Evolutionary conservation across 176 grass and related monocot genomes (phyloP).

Genomic region (Thalia dealbata): DNA sequence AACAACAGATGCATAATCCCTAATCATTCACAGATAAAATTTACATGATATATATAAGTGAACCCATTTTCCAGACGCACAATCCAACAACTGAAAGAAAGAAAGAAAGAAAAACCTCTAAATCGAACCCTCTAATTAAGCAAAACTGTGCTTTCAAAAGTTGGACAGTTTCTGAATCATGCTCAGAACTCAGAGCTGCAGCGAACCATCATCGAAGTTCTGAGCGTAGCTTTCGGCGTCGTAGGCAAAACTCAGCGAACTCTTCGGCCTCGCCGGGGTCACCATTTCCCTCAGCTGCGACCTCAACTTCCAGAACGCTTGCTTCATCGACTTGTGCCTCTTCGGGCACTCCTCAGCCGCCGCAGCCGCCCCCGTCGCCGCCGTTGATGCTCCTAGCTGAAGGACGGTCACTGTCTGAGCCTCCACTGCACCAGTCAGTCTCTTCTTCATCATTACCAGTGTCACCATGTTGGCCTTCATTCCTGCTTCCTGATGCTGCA

Average conservation of each 20-base stretch:
- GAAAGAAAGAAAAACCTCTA: too few relatives aligned
- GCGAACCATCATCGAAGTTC: constrained; percentile 30
- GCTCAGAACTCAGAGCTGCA: background rate
- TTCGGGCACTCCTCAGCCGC: background rate
- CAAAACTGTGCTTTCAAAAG: too few relatives aligned
- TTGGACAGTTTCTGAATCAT: too few relatives aligned
- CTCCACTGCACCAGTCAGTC: background rate
- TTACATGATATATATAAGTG: too few relatives aligned
- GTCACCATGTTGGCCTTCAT: background rate
- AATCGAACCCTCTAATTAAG: too few relatives aligned
- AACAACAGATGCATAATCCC: too few relatives aligned
- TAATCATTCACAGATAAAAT: too few relatives aligned
- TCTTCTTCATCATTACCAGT: background rate
- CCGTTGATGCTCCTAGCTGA: background rate
- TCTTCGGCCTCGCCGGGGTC: background rate
- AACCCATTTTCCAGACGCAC: too few relatives aligned
- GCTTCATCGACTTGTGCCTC: background rate
- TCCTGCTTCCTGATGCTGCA: too few relatives aligned
- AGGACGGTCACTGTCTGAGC: background rate
- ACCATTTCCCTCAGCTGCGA: constrained; percentile 8
- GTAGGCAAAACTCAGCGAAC: constrained; percentile 12
- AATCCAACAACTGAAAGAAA: too few relatives aligned
- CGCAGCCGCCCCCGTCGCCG: too few relatives aligned
- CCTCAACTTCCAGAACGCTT: constrained; percentile 20
- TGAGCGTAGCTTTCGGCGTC: constrained; percentile 29